Conservation (phyloP, 768 basidiomycete species). For the Amylocystis lapponica region DNA sequence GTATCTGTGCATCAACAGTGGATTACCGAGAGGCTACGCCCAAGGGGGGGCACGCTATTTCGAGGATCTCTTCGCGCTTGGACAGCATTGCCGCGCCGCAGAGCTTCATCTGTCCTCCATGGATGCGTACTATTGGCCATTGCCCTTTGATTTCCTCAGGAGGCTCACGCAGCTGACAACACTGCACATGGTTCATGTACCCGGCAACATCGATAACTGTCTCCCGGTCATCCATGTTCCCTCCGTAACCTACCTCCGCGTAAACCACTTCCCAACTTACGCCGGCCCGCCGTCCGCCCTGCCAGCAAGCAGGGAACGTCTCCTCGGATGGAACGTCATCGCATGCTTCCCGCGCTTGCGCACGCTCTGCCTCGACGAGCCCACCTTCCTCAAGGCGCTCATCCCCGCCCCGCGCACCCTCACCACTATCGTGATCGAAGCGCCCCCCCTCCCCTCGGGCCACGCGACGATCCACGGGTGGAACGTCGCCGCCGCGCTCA, state of each 20-base stretch:
- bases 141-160: neutral
- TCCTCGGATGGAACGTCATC: neutral
- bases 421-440: neutral
- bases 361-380: constrained; percentile 4
- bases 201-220: neutral
- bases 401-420: neutral
- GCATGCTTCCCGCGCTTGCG: neutral
- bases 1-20: neutral
- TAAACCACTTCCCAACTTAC: neutral
- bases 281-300: neutral
- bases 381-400: constrained; percentile 2
- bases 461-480: too few species aligned
- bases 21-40: neutral
- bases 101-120: neutral
- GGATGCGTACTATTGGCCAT: neutral
- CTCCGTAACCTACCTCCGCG: neutral
- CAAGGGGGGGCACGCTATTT: neutral
- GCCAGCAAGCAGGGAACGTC: neutral
- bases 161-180: neutral
- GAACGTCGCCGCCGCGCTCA: constrained; percentile 3
- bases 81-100: neutral
- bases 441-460: neutral
- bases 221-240: neutral
- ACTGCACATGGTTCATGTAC: neutral
- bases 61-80: neutral